Base-by-base conservation (phyloP, 352 stramenopile species). In the Thalassiosira mediterranea region DNA sequence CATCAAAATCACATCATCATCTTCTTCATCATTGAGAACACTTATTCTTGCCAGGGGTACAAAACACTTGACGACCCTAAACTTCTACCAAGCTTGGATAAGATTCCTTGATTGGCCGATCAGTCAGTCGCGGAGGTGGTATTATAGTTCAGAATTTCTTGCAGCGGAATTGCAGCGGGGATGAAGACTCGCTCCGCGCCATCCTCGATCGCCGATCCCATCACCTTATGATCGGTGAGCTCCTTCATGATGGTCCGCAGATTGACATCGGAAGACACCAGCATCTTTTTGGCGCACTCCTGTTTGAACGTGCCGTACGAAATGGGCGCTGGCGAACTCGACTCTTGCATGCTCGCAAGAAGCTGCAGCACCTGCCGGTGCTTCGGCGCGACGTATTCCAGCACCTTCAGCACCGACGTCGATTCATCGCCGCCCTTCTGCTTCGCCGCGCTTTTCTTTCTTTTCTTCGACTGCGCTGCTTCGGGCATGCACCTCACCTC, bases 311-410 rank as follows among this genome's bases (percentile, higher is more conserved):
- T 53, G 15, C 7, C 10, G 32, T 77, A 79, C 25, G 58, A 53
- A 5, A 76, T 58, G 13, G 42, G 4, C 21, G 54, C 53, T 3
- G 37, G 63, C 1, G 48, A 21, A 19, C 32, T 77, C 21, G 80
- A 58, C 17, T 77, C 38, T 76, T 93, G 84, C 11, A 90, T 52
- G 23, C 29, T 67, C 8, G 83, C 83, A n/a, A 93, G 46, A 42
- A 78, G 51, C 61, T 90, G 81, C 21, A 93, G 25, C 19, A 77
- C 74, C 48, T 91, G 73, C 2, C 79, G 79, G 49, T 88, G 74
- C 25, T 72, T 79, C 19, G 82, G 76, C 28, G 84, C 81, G 34
- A 93, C 42, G 44, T 59, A 80, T 47, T 51, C 44, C 13, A 93
- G 49, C 25, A 93, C 81, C 21, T 68, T 71, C 7, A 87, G 57